phyloP scores from a whole-genome alignment of 306 rosid genomes.

The Cucurbita argyrosperma region DNA sequence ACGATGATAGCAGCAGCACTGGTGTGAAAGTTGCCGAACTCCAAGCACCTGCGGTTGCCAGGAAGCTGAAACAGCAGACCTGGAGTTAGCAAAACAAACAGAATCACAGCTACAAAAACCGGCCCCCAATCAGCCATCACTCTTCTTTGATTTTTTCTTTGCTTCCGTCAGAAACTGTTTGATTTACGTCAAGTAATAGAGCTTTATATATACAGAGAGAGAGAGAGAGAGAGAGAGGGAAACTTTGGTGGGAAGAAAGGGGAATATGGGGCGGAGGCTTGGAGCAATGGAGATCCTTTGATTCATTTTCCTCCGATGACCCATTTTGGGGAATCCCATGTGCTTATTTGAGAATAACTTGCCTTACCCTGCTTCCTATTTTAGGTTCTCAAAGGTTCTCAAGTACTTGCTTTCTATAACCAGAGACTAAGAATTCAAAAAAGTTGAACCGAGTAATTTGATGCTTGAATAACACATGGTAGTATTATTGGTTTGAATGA shows the following conservation, averaged over 20 bases:
- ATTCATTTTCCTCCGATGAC: constrained; percentile 4
- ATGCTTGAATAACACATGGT: too few relatives aligned
- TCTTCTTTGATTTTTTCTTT: background rate
- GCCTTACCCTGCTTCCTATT: background rate
- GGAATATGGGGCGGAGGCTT: constrained; percentile 17
- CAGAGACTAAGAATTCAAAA: too few relatives aligned
- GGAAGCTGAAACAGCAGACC: constrained; percentile 75
- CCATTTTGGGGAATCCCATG: background rate
- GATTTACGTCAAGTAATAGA: background rate
- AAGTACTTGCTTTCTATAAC: too few relatives aligned
- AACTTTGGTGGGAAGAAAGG: constrained; percentile 22
- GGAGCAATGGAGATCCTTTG: constrained; percentile 11
- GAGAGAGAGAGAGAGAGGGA: background rate
- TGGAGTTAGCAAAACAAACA: constrained; percentile 59
- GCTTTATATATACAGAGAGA: background rate
- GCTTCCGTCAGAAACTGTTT: background rate
- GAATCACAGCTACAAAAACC: constrained; percentile 53
- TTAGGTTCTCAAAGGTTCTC: too few relatives aligned
- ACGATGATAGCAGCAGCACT: constrained; percentile 66
- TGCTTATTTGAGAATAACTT: constrained; percentile 2
- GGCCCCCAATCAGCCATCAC: constrained; percentile 76
- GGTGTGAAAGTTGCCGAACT: constrained; percentile 71
- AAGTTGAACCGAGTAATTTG: too few relatives aligned
- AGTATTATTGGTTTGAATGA: too few relatives aligned
- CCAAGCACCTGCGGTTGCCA: constrained; percentile 49